These are phyloP conservation scores for Trichophyton simii DNA, from an alignment of 2,329 filamentous ascomycete genomes.

Conservation along the genomic window DNA sequence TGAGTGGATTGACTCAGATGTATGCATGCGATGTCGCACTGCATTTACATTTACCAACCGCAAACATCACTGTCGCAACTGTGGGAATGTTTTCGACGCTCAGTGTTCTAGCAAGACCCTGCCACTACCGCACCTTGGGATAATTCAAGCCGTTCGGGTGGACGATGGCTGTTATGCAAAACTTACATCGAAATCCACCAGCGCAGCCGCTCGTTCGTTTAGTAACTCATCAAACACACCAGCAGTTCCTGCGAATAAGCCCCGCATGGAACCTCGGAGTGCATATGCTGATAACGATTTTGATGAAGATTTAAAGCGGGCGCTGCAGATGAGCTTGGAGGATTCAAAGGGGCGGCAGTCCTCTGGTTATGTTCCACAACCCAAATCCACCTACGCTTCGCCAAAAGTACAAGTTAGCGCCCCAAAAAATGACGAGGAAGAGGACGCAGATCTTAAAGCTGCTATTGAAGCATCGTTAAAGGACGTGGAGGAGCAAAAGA, in stretches of 20 bases:
- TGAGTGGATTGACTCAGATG: constrained; percentile 95
- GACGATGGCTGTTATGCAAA: constrained; percentile 93
- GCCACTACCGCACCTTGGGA: constrained; percentile 82
- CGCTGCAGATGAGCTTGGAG: constrained; percentile 91
- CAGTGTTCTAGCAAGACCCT: constrained; percentile 84
- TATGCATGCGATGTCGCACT: constrained; percentile 95
- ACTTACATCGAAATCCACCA: constrained; percentile 55
- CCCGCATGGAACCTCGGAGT: constrained; percentile 77
- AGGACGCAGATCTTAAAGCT: constrained; percentile 84
- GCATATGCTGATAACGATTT: constrained; percentile 82
- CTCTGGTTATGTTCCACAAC: constrained; percentile 57
- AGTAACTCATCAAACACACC: constrained; percentile 30
- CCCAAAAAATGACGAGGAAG: constrained; percentile 52
- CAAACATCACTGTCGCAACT: constrained; percentile 97
- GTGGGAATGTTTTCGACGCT: constrained; percentile 92
- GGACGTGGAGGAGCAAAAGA: constrained; percentile 98
- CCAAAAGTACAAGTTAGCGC: constrained; percentile 32
- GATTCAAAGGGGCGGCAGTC: constrained; percentile 67
- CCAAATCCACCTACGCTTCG: constrained; percentile 21
- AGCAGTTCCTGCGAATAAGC: constrained; percentile 49
- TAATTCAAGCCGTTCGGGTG: constrained; percentile 78
- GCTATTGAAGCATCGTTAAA: constrained; percentile 89
- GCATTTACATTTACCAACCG: constrained; percentile 95
- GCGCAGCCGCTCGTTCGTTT: constrained; percentile 17
- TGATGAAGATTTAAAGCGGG: constrained; percentile 87